phyloP scores from a whole-genome alignment of 768 basidiomycete species.

The Boletus patriciae region DNA sequence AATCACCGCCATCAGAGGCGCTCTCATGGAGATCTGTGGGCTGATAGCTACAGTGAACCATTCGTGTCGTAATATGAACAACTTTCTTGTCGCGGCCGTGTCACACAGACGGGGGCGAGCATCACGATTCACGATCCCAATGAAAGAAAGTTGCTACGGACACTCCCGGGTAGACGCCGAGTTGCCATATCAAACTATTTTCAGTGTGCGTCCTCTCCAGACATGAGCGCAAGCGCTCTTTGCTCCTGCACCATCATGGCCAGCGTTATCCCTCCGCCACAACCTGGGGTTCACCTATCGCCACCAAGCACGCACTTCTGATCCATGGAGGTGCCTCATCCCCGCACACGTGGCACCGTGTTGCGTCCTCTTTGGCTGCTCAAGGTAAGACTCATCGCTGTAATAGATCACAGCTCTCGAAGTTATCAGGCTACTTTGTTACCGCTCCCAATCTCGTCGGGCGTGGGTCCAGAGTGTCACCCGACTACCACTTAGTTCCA shows the following conservation, averaged over 20 bases:
- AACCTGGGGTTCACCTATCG: constrained; percentile 23
- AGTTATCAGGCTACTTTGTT: constrained; percentile 18
- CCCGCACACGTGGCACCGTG: constrained; percentile 20
- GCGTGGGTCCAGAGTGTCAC: constrained; percentile 9
- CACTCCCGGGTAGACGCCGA: too few relatives aligned
- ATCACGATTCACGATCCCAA: too few relatives aligned
- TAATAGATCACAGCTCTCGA: too few relatives aligned
- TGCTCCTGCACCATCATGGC: constrained; percentile 14
- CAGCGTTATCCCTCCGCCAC: constrained; percentile 16
- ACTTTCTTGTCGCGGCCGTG: too few relatives aligned
- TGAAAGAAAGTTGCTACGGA: too few relatives aligned
- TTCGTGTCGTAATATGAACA: too few relatives aligned
- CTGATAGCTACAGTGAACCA: too few relatives aligned
- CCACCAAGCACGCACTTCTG: constrained; percentile 26
- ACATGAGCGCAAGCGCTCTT: background rate
- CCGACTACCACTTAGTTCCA: constrained; percentile 13
- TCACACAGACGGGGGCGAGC: too few relatives aligned
- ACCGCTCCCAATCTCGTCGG: constrained; percentile 23
- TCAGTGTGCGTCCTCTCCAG: background rate
- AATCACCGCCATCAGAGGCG: too few relatives aligned
- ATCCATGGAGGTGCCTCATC: constrained; percentile 28
- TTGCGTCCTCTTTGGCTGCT: constrained; percentile 16
- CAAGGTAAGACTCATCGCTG: constrained; percentile 10
- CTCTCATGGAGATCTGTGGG: too few relatives aligned
- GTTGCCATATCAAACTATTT: too few relatives aligned